A percentile compares a stretch with the other conserved stretches of the same genome.
Conservation (phyloP, 2,329 filamentous ascomycete genomes). For the Cladosporium sp. region DNA sequence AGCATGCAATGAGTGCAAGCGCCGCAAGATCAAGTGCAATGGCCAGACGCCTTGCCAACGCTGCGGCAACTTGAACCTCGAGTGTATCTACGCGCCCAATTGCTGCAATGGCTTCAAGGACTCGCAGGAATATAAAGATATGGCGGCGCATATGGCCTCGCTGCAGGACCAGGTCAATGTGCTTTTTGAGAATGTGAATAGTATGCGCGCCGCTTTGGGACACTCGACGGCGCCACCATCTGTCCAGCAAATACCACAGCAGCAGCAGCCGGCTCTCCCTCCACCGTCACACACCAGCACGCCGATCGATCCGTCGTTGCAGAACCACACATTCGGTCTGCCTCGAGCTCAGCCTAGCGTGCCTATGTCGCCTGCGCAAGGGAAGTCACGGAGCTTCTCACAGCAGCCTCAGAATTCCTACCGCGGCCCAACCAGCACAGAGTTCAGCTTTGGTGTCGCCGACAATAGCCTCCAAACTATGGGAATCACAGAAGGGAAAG, state of each 20-base stretch:
- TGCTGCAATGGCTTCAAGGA: constrained; percentile 84
- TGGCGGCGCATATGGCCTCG: constrained; percentile 67
- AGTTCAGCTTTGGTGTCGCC: constrained; percentile 81
- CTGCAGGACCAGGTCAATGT: constrained; percentile 82
- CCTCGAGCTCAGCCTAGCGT: constrained; percentile 21
- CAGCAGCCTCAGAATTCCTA: constrained; percentile 55
- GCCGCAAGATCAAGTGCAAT: constrained; percentile 66
- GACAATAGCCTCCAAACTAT: constrained; percentile 84
- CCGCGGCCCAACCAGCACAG: constrained; percentile 78
- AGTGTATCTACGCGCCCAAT: constrained; percentile 63
- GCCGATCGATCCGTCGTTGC: constrained; percentile 34
- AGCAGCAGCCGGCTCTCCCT: not conserved
- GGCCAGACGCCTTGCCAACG: constrained; percentile 61
- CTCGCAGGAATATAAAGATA: constrained; percentile 82
- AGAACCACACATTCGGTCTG: constrained; percentile 16
- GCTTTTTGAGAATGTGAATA: constrained; percentile 67
- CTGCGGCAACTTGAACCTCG: constrained; percentile 60
- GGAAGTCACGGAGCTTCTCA: constrained; percentile 32
- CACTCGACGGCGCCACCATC: constrained; percentile 22
- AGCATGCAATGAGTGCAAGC: constrained; percentile 63
- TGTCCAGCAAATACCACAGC: constrained; percentile 14
- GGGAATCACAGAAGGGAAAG: constrained; percentile 63
- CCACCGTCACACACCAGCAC: constrained; percentile 20
- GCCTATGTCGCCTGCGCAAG: constrained; percentile 31
- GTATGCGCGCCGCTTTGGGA: constrained; percentile 54